These are phyloP conservation scores for Exophiala sideris DNA, from an alignment of 2,329 filamentous ascomycete genomes.

Conservation along the genomic window DNA sequence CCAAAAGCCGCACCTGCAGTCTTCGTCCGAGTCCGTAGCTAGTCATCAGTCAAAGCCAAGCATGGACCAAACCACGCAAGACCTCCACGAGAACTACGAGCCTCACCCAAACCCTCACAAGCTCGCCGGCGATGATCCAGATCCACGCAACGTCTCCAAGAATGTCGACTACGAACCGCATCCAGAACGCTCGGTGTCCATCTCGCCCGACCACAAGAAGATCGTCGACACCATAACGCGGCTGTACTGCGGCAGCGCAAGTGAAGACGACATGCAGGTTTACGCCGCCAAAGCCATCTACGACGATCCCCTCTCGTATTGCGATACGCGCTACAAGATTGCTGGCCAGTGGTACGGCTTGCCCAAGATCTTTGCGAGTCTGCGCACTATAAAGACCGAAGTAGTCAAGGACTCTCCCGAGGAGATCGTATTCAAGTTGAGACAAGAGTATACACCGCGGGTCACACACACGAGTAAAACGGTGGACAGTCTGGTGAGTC, in stretches of 20 bases:
- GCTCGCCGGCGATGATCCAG: constrained; percentile 30
- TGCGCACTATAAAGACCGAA: constrained; percentile 41
- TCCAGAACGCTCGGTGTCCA: constrained; percentile 34
- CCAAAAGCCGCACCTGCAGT: too few species aligned
- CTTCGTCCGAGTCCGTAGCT: too few species aligned
- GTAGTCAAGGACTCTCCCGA: constrained; percentile 38
- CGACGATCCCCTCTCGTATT: constrained; percentile 50
- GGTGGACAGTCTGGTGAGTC: constrained; percentile 42
- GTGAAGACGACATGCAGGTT: constrained; percentile 48
- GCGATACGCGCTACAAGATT: constrained; percentile 51
- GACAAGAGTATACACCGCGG: constrained; percentile 47
- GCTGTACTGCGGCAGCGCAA: constrained; percentile 48
- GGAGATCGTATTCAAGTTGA: constrained; percentile 48
- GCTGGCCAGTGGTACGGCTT: constrained; percentile 39
- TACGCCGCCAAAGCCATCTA: constrained; percentile 47
- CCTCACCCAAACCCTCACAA: constrained; percentile 26
- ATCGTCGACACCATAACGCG: constrained; percentile 45
- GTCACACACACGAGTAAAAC: constrained; percentile 36
- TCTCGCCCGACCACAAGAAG: constrained; percentile 36
- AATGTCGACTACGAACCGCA: constrained; percentile 44
- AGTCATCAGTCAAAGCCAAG: too few species aligned
- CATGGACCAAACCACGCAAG: constrained; percentile 6
- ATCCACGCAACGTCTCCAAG: constrained; percentile 29
- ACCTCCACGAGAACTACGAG: constrained; percentile 27
- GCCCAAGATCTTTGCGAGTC: constrained; percentile 32